Base-by-base conservation (phyloP, 2,329 filamentous ascomycete genomes). In the Cadophora malorum region DNA sequence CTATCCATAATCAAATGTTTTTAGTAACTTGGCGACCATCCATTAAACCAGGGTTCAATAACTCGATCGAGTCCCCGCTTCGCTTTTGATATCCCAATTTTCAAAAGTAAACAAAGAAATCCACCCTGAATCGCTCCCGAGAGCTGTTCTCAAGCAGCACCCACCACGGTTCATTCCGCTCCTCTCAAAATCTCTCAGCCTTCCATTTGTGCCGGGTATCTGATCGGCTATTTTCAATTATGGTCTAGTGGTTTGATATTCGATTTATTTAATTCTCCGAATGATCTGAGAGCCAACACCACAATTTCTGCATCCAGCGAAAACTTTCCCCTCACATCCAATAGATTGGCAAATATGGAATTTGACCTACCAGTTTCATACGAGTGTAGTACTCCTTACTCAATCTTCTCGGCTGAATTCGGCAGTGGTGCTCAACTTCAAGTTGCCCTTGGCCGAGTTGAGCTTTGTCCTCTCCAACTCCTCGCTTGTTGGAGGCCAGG, bases 241-340 rank as follows among this genome's bases (percentile, higher is more conserved):
- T 3, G n/a, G 45, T 21, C 10, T 49, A 21, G 45, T 10, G 19
- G 45, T 49, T 49, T 49, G n/a, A 49, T 49, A 21, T 49, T 10
- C 10, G 45, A 8, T 8, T 2, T 49, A n/a, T 49, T 49, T 49
- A 8, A 49, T 49, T 49, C 45, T 49, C 45, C 45, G 45, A 49
- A 21, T 49, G 45, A 49, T 49, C 45, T 49, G 45, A 49, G 45
- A 49, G 45, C 45, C 45, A 49, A 45, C 45, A 49, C 45, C 45
- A 21, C 45, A 49, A 49, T 49, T 49, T 10, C 45, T 19, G 19
- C 45, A 19, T 47, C 41, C 41, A 47, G 41, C 41, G 16, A 47
- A 47, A 47, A 38, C 35, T 7, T 7, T 14, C 14, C 14, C 8
- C 8, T 9, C 35, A 38, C 35, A 38, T 38, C 35, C 35, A 38